phyloP scores from a whole-genome alignment of 2,329 filamentous ascomycete species.

The Colletotrichum liriopes region DNA sequence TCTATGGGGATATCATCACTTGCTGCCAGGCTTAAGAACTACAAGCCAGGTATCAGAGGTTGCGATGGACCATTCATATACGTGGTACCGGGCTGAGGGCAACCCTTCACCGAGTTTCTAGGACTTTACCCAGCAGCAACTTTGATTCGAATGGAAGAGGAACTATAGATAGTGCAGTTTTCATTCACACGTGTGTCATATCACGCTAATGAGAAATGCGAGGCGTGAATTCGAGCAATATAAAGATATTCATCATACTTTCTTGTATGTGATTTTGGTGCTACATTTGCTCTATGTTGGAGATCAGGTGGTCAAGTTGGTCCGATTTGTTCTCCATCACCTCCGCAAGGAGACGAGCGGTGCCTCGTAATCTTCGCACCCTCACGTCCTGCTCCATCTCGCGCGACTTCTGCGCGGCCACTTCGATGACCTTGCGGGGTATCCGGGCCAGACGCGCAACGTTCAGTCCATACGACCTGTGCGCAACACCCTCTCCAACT shows the following conservation, averaged over 20 bases:
- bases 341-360: slow-evolving; percentile 59
- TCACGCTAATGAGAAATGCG: background rate
- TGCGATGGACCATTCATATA: background rate
- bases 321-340: slow-evolving; percentile 57
- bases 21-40: background rate
- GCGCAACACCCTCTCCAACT: slow-evolving; percentile 90
- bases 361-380: slow-evolving; percentile 71
- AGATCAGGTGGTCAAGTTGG: slow-evolving; percentile 67
- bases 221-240: slow-evolving; percentile 21
- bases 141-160: slow-evolving; percentile 27
- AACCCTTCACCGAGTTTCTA: background rate
- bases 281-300: slow-evolving; percentile 73
- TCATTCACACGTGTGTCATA: slow-evolving; percentile 1
- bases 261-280: slow-evolving; percentile 2
- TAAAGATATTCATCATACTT: slow-evolving; percentile 24
- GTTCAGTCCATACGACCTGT: slow-evolving; percentile 94
- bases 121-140: background rate
- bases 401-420: slow-evolving; percentile 83
- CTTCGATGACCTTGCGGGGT: slow-evolving; percentile 81
- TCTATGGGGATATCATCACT: background rate
- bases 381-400: slow-evolving; percentile 84
- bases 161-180: slow-evolving; percentile 24
- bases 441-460: slow-evolving; percentile 90
- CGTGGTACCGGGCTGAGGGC: background rate
- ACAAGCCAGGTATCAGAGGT: background rate